Evolutionary conservation across 2,329 filamentous ascomycete genomes (phyloP).

Genomic region (Dothidotthia symphoricarpi): DNA sequence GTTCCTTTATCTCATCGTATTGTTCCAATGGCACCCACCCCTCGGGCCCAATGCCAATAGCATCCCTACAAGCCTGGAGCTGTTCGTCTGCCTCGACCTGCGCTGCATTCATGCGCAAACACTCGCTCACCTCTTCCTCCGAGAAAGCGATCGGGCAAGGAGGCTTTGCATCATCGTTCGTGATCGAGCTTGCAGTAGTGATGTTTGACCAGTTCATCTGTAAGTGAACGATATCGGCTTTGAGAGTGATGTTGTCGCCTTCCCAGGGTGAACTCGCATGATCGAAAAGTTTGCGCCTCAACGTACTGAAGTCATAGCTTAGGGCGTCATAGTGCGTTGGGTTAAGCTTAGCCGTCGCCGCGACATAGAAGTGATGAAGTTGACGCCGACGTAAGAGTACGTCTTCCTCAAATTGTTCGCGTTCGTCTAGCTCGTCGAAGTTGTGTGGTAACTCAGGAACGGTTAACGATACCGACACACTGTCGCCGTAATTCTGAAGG

Average conservation of each 20-base stretch:
- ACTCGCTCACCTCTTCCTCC: conserved; percentile 21
- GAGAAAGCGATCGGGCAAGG: conserved; percentile 23
- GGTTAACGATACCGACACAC: conserved; percentile 20
- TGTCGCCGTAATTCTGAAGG: conserved; percentile 45
- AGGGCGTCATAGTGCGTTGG: conserved; percentile 27
- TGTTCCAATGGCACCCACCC: conserved; percentile 29
- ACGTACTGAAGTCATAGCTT: conserved; percentile 15
- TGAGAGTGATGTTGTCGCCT: conserved; percentile 31
- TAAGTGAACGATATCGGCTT: conserved; percentile 24
- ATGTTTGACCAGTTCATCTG: conserved; percentile 22
- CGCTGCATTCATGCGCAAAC: conserved; percentile 17
- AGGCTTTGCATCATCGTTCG: conserved; percentile 3
- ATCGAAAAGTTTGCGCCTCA: conserved; percentile 27
- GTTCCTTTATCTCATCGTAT: conserved; percentile 20
- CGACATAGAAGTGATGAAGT: conserved; percentile 33
- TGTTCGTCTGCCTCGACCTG: conserved; percentile 27
- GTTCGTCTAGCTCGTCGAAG: conserved; percentile 21
- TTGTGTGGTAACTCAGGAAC: conserved; percentile 23
- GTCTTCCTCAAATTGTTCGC: conserved; percentile 24
- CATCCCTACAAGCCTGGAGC: conserved; percentile 22
- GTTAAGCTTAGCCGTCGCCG: conserved; percentile 25
- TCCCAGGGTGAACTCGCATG: conserved; percentile 30
- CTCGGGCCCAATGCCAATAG: conserved; percentile 25
- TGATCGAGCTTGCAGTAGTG: conserved; percentile 2
- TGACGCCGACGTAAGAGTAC: conserved; percentile 29